Conservation (phyloP, 345 rosid genomes). For the Eucalyptus erythrocorys region DNA sequence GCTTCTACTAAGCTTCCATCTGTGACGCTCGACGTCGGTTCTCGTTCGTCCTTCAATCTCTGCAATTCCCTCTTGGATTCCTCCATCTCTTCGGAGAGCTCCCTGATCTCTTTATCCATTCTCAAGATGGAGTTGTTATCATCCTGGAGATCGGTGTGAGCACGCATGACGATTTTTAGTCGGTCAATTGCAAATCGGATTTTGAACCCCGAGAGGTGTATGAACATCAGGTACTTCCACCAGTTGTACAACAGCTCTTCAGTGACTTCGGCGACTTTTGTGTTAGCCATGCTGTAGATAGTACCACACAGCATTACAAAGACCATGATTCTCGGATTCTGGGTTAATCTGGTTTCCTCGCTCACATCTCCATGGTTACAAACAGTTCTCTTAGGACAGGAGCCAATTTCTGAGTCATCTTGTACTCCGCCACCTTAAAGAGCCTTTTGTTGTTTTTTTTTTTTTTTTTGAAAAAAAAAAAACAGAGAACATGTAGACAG, state of each 20-base stretch:
- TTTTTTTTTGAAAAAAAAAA: too few species aligned
- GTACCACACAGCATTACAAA: not conserved
- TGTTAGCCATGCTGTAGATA: not conserved
- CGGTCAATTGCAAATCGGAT: not conserved
- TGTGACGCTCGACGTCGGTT: fast-evolving
- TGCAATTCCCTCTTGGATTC: not conserved
- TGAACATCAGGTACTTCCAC: not conserved
- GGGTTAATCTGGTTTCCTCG: not conserved
- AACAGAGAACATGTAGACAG: too few species aligned
- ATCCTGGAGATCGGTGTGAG: not conserved
- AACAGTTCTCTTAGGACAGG: not conserved
- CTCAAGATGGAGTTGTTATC: not conserved
- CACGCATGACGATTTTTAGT: not conserved
- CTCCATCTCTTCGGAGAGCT: not conserved
- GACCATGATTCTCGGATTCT: not conserved
- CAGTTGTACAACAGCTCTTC: not conserved
- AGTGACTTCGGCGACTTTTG: not conserved
- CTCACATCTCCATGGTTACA: not conserved
- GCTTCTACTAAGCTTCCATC: not conserved
- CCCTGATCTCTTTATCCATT: not conserved
- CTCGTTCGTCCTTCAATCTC: fast-evolving
- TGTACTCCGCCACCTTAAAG: not conserved
- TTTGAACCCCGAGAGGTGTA: not conserved
- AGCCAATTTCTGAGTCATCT: not conserved
- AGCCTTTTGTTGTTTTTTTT: too few species aligned